phyloP scores from a whole-genome alignment of 441 rosid species.

The Rhodomyrtus psidioides region DNA sequence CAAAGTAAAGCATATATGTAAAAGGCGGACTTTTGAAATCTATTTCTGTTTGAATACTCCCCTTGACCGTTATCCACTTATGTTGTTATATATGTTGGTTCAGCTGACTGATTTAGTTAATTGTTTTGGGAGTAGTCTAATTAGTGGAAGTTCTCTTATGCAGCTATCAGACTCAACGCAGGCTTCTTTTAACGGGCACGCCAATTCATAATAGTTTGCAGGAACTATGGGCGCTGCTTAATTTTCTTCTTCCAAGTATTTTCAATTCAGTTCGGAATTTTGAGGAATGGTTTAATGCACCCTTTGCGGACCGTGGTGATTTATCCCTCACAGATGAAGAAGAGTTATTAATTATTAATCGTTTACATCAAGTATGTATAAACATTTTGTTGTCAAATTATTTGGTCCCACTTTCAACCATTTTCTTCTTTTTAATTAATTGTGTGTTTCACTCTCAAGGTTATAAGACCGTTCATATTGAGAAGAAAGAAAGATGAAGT shows the following conservation, averaged over 20 bases:
- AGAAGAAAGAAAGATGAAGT: constrained; percentile 99
- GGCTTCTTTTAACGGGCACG: constrained; percentile 96
- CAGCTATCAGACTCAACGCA: constrained; percentile 91
- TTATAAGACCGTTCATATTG: constrained; percentile 96
- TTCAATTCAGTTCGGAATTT: constrained; percentile 92
- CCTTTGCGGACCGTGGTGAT: constrained; percentile 91
- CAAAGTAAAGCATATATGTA: neutral
- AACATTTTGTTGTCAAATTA: constrained; percentile 3
- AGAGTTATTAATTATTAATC: constrained; percentile 86
- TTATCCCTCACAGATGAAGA: constrained; percentile 94
- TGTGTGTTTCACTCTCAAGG: constrained; percentile 40
- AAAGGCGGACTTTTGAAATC: neutral
- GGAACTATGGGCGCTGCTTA: constrained; percentile 97
- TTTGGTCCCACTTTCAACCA: neutral
- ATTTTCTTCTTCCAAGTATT: constrained; percentile 93
- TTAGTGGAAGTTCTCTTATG: constrained; percentile 1
- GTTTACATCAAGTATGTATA: constrained; percentile 88
- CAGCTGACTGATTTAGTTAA: neutral
- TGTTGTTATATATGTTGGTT: neutral
- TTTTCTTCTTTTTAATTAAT: constrained; percentile 1
- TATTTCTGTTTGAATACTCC: neutral
- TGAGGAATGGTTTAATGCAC: constrained; percentile 99
- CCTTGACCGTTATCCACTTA: neutral
- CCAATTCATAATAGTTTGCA: constrained; percentile 99
- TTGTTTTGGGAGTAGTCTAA: neutral